phyloP scores from a whole-genome alignment of 2,329 filamentous ascomycete species.

The Penicillium nordicum region DNA sequence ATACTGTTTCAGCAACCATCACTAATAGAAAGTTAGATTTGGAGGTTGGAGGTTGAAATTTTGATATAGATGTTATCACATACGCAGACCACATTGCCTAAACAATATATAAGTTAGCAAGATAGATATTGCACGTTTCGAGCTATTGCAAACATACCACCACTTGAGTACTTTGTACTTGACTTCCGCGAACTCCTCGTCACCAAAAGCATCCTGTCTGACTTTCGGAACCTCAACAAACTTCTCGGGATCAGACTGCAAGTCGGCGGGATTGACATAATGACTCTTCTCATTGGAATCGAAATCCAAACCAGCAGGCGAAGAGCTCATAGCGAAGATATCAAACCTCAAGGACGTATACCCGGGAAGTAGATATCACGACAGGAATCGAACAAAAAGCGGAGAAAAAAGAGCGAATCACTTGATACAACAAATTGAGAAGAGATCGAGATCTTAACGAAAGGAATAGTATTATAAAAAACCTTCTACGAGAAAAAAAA shows the following conservation, averaged over 20 bases:
- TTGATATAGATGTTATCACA: slow-evolving; percentile 4
- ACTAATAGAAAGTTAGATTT: slow-evolving; percentile 27
- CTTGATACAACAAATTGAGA: neutral
- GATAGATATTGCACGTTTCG: neutral
- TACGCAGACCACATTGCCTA: slow-evolving; percentile 45
- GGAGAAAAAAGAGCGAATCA: neutral
- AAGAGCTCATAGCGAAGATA: slow-evolving; percentile 11
- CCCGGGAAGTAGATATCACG: neutral
- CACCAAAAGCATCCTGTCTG: slow-evolving; percentile 36
- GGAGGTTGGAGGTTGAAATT: neutral
- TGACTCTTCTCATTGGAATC: neutral
- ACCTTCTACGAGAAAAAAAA: neutral
- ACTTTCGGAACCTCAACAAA: slow-evolving; percentile 11
- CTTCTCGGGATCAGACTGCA: slow-evolving; percentile 22
- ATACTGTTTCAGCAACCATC: slow-evolving; percentile 60
- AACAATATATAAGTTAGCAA: neutral
- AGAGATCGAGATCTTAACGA: neutral
- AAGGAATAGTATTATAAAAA: neutral
- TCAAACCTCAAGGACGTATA: neutral
- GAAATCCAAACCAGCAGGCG: neutral
- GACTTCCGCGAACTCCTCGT: slow-evolving; percentile 42
- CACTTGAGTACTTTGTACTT: slow-evolving; percentile 52
- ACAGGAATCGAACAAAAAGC: neutral
- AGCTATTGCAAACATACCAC: slow-evolving; percentile 29
- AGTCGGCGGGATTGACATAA: neutral